Evolutionary conservation across 306 rosid species (phyloP).

Genomic region (Alnus glutinosa): DNA sequence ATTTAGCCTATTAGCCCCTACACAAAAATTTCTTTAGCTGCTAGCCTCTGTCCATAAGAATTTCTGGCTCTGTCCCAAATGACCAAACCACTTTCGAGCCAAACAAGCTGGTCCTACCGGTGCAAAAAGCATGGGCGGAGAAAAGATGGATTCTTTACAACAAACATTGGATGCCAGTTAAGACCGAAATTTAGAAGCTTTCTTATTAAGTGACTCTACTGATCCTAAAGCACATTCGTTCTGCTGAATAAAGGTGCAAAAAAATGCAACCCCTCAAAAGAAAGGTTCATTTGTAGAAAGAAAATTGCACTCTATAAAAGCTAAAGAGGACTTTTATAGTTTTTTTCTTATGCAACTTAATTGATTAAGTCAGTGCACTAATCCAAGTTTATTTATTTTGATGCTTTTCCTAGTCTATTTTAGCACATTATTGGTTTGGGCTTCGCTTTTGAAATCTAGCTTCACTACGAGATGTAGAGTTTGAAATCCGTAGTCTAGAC

Average conservation of each 20-base stretch:
- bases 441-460: too few relatives aligned
- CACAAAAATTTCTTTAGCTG: too few relatives aligned
- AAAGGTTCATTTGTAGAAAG: neutral
- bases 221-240: neutral
- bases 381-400: neutral
- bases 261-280: neutral
- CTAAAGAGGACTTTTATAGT: neutral
- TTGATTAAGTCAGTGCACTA: neutral
- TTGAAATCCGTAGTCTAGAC: too few relatives aligned
- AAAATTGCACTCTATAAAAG: neutral
- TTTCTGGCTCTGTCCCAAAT: too few relatives aligned
- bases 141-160: neutral
- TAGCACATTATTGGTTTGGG: too few relatives aligned
- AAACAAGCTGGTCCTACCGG: too few relatives aligned
- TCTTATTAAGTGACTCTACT: neutral
- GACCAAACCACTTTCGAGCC: too few relatives aligned
- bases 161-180: neutral
- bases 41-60: too few relatives aligned
- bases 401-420: too few relatives aligned
- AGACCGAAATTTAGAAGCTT: neutral
- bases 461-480: too few relatives aligned
- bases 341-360: too few relatives aligned
- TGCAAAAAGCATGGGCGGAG: neutral
- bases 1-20: too few relatives aligned
- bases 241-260: neutral